These are phyloP conservation scores for Anisogramma anomala DNA, from an alignment of 2,329 filamentous ascomycete species.

Conservation along the genomic window DNA sequence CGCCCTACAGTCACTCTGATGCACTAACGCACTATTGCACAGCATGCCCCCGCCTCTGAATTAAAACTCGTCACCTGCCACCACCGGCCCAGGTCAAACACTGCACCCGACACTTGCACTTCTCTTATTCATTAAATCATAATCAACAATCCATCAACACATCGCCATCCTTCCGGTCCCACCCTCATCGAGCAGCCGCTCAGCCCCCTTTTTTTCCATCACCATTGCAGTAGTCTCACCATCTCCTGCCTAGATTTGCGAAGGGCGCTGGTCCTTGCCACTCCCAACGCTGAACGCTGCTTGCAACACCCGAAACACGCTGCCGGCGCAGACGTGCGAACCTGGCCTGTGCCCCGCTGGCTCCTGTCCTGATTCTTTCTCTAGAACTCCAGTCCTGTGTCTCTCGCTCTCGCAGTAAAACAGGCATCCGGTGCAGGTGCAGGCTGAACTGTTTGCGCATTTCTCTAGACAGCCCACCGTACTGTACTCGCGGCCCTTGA, in stretches of 20 bases:
- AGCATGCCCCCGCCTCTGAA: too few relatives aligned
- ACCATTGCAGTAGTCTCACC: conserved; percentile 10
- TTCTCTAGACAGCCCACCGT: conserved; percentile 1
- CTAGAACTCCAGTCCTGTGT: too few relatives aligned
- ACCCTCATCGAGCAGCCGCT: conserved; percentile 5
- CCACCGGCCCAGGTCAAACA: too few relatives aligned
- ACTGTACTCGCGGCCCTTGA: not conserved
- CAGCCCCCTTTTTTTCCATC: conserved; percentile 1
- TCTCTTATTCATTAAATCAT: conserved; percentile 1
- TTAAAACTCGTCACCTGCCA: conserved; percentile 1
- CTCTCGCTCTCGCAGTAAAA: conserved; percentile 4
- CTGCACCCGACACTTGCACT: conserved; percentile 5
- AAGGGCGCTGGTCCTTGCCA: too few relatives aligned
- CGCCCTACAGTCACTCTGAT: too few relatives aligned
- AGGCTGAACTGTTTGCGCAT: conserved; percentile 5
- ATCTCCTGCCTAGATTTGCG: conserved; percentile 1
- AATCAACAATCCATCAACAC: conserved; percentile 3
- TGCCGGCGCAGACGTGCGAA: not conserved
- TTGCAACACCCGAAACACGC: not conserved
- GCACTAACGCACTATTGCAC: too few relatives aligned
- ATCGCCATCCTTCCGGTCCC: not conserved
- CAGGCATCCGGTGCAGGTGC: not conserved
- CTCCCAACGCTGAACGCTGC: not conserved
- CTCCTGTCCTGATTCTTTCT: conserved; percentile 4
- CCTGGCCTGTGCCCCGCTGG: not conserved